Conservation (phyloP, 2,329 filamentous ascomycete genomes). For the Fusarium sp. region DNA sequence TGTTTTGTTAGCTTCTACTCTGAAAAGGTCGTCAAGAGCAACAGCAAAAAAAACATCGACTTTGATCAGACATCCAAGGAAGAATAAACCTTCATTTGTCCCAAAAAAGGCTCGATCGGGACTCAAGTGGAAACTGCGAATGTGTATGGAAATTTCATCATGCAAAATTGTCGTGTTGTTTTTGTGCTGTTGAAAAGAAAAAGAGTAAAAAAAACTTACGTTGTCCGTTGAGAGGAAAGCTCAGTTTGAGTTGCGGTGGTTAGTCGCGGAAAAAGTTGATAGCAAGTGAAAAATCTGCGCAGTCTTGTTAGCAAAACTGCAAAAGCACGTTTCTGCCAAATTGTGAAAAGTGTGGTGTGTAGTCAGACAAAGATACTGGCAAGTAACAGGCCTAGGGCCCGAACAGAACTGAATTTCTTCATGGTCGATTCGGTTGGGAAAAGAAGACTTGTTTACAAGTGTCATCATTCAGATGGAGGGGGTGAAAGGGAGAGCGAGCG, state of each 20-base stretch:
- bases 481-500: conserved; percentile 6
- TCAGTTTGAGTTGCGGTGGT: conserved; percentile 18
- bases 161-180: conserved; percentile 43
- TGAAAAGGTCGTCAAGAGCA: conserved; percentile 13
- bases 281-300: conserved; percentile 25
- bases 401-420: conserved; percentile 74
- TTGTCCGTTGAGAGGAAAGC: background rate
- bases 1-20: conserved; percentile 38
- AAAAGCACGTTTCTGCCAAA: background rate
- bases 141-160: conserved; percentile 79
- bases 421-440: conserved; percentile 89
- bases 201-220: conserved; percentile 35
- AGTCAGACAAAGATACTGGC: conserved; percentile 88
- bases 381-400: conserved; percentile 82
- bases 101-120: conserved; percentile 70
- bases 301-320: conserved; percentile 38
- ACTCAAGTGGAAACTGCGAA: conserved; percentile 92
- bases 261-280: conserved; percentile 3
- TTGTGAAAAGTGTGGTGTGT: conserved; percentile 24
- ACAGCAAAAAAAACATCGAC: conserved; percentile 27
- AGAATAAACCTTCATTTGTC: conserved; percentile 73
- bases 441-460: conserved; percentile 77
- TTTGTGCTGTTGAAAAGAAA: conserved; percentile 8
- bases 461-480: conserved; percentile 69
- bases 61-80: conserved; percentile 79